These are phyloP conservation scores for Fusarium sublunatum DNA, from an alignment of 2,329 filamentous ascomycete genomes.

Conservation along the genomic window DNA sequence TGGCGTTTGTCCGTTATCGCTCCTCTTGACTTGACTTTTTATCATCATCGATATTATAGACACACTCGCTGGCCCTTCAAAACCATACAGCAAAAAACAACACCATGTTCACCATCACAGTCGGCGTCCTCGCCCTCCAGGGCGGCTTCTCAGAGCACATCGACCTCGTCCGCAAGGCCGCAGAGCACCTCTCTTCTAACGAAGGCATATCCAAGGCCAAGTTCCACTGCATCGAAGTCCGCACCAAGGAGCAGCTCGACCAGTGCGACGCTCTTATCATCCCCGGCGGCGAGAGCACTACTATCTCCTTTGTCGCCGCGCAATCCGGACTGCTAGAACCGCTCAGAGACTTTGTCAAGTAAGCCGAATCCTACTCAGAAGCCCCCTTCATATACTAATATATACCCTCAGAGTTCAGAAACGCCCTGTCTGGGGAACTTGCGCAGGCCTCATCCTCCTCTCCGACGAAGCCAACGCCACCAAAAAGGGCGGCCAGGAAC, in stretches of 20 bases:
- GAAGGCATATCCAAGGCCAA: conserved; percentile 40
- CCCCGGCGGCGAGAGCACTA: conserved; percentile 94
- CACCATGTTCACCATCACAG: conserved; percentile 54
- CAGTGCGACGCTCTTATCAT: conserved; percentile 86
- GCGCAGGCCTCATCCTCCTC: conserved; percentile 91
- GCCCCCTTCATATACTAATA: background rate
- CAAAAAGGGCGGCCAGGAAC: conserved; percentile 90
- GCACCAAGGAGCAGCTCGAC: conserved; percentile 76
- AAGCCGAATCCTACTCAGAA: conserved; percentile 48
- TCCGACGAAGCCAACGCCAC: conserved; percentile 88
- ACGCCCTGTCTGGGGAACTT: conserved; percentile 94
- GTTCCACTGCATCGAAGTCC: conserved; percentile 81
- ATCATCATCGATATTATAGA: background rate
- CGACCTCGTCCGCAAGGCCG: conserved; percentile 76
- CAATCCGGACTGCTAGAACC: conserved; percentile 85
- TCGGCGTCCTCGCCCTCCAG: conserved; percentile 81
- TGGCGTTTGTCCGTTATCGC: conserved; percentile 31
- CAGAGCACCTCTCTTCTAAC: conserved; percentile 57
- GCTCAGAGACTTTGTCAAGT: conserved; percentile 91
- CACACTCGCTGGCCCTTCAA: background rate
- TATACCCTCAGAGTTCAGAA: conserved; percentile 68
- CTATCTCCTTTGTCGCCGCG: conserved; percentile 88
- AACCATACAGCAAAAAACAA: background rate
- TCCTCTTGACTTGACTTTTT: background rate
- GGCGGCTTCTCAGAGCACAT: conserved; percentile 94